phyloP scores from a whole-genome alignment of 371 early-diverging fungal species.

The Gilbertella persicaria region DNA sequence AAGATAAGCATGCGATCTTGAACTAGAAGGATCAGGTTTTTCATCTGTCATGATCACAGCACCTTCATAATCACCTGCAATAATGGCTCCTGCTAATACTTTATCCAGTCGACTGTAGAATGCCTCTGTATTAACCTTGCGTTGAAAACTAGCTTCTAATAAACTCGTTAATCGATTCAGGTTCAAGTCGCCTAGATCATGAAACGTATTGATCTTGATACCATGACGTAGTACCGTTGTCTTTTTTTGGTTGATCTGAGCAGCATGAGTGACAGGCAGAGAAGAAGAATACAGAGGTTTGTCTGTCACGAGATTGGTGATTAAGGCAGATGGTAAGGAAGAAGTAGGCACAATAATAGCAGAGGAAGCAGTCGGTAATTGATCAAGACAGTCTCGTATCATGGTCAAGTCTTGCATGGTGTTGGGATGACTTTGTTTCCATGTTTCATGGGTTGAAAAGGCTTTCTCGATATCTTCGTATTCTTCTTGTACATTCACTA shows the following conservation, averaged over 20 bases:
- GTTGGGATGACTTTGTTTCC: constrained; percentile 24
- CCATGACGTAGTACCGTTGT: constrained; percentile 83
- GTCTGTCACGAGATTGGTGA: constrained; percentile 51
- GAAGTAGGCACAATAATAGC: constrained; percentile 46
- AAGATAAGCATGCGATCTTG: constrained; percentile 58
- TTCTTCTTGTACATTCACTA: constrained; percentile 51
- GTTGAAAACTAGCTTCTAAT: constrained; percentile 80
- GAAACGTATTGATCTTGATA: constrained; percentile 60
- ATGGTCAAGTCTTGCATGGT: constrained; percentile 27
- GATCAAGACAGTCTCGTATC: constrained; percentile 36
- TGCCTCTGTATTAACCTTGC: constrained; percentile 53
- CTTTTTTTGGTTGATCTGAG: constrained; percentile 37
- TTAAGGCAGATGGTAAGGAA: constrained; percentile 46
- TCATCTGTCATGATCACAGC: constrained; percentile 48
- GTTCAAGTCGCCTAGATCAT: constrained; percentile 55
- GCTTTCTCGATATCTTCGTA: constrained; percentile 35
- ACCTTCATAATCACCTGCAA: constrained; percentile 86
- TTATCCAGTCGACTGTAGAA: constrained; percentile 69
- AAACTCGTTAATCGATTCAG: constrained; percentile 54
- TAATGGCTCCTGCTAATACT: constrained; percentile 62
- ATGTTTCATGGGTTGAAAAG: constrained; percentile 23
- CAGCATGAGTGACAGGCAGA: constrained; percentile 31
- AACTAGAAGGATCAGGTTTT: neutral
- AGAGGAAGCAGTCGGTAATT: constrained; percentile 43
- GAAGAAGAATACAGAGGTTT: constrained; percentile 56